Base-by-base conservation (phyloP, 2,329 filamentous ascomycete genomes). In the Macroventuria anomochaeta region DNA sequence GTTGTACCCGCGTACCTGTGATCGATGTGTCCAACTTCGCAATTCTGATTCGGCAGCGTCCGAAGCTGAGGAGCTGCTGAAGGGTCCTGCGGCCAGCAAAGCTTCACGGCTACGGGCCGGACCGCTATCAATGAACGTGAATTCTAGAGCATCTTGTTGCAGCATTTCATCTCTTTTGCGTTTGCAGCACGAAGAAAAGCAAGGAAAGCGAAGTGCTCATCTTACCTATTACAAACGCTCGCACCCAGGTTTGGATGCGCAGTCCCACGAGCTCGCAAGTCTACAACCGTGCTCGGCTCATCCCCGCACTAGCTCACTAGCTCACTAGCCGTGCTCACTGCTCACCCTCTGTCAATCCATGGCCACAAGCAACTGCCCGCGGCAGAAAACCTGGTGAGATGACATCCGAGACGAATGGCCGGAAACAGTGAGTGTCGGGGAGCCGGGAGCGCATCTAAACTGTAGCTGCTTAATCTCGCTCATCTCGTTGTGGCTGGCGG, bases 21-120 rank as follows among this genome's bases (percentile, higher is more conserved):
- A 28, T 47, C 37, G 32, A 37, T 13, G 25, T 37, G 38, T 44
- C 20, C 31, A 25, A 11, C n/a, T 13, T n/a, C n/a, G n/a, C 17
- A 7, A 20, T 7, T 26, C 6, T 15, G 17, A 23, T 17, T 41
- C 31, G 49, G 49, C 36, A 18, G 37, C 21, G 18, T 37, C 33
- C 51, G 38, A 32, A 42, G 12, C 20, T 13, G 18, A 42, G 18
- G n/a, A 36, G 42, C 33, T 42, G 46, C 38, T 44, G 39, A 49
- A 47, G 44, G 51, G 51, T 54, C 51, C 44, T 43, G 25, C 39
- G 39, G 23, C 21, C 44, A 47, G 26, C 10, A 43, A 52, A 48
- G 38, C 23, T 52, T 49, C 44, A 46, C 56, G 47, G 56, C 48
- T 55, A 34, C 56, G 56, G 56, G 56, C 56, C 56, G 56, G 43